phyloP scores from a whole-genome alignment of 202 grass and related monocot genomes.

The Brachypodium distachyon region DNA sequence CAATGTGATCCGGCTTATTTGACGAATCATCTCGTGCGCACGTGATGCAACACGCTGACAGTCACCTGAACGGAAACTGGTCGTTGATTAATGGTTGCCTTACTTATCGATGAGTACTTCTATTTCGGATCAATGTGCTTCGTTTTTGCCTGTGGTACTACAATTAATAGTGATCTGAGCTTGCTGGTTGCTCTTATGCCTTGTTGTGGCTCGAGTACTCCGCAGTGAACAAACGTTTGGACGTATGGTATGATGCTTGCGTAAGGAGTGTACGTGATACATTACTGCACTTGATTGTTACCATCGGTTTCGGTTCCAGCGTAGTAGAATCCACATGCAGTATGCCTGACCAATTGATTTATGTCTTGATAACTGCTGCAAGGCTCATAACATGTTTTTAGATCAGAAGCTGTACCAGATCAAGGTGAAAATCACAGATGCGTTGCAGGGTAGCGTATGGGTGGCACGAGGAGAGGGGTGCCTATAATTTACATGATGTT shows the following conservation, averaged over 20 bases:
- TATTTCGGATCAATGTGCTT: constrained; percentile 13
- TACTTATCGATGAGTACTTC: neutral
- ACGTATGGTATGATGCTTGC: neutral
- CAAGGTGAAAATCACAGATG: neutral
- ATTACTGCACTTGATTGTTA: neutral
- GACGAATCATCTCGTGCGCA: neutral
- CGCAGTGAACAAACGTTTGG: neutral
- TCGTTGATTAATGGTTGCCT: constrained; percentile 22
- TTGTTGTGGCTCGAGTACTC: neutral
- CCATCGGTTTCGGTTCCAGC: neutral
- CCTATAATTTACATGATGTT: neutral
- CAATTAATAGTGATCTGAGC: neutral
- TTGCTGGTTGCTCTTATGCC: neutral
- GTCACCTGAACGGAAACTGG: neutral
- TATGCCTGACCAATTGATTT: neutral
- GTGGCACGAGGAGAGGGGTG: neutral
- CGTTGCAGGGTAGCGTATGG: neutral
- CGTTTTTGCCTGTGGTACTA: neutral
- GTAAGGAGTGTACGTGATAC: neutral
- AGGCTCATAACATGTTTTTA: neutral
- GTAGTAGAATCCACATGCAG: neutral
- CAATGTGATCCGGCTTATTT: constrained; percentile 25
- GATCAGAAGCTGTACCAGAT: neutral
- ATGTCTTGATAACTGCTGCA: neutral
- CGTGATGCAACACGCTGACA: neutral